phyloP scores from a whole-genome alignment of 2,329 filamentous ascomycete genomes.

The Myriosclerotinia duriaeana region DNA sequence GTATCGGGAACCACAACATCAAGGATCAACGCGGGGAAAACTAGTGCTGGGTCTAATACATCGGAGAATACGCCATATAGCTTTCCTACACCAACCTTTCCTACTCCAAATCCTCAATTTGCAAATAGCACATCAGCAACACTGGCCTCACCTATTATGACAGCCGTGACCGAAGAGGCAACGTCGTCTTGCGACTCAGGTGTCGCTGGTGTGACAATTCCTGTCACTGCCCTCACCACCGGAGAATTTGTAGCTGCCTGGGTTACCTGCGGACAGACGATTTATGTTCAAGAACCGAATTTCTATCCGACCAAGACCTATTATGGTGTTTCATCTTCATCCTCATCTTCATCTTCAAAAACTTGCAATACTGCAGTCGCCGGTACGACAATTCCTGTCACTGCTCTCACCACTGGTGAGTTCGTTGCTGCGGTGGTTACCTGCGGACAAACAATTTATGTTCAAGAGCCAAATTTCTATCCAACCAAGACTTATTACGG shows the following conservation, averaged over 20 bases:
- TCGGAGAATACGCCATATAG: background rate
- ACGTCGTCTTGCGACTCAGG: background rate
- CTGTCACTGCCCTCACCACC: background rate
- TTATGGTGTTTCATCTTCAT: background rate
- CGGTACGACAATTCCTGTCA: too few relatives aligned
- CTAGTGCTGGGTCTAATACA: background rate
- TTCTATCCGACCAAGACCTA: background rate
- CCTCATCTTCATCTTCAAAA: too few relatives aligned
- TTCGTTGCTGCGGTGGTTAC: background rate
- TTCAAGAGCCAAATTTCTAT: conserved; percentile 3
- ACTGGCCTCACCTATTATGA: too few relatives aligned
- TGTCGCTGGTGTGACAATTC: background rate
- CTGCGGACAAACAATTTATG: background rate
- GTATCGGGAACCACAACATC: background rate
- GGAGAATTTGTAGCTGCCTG: background rate
- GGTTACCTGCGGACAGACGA: background rate
- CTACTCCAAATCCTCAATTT: background rate
- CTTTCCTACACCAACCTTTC: background rate
- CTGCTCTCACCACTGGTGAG: background rate
- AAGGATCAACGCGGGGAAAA: background rate
- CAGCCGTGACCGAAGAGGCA: too few relatives aligned
- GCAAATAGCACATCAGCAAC: background rate
- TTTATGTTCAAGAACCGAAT: background rate
- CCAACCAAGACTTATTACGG: background rate
- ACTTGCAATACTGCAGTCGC: too few relatives aligned